Evolutionary conservation across 2,329 filamentous ascomycete genomes (phyloP), one percentile per base, ranked within the genome.

Genomic region (Aspergillus fumigatus): DNA sequence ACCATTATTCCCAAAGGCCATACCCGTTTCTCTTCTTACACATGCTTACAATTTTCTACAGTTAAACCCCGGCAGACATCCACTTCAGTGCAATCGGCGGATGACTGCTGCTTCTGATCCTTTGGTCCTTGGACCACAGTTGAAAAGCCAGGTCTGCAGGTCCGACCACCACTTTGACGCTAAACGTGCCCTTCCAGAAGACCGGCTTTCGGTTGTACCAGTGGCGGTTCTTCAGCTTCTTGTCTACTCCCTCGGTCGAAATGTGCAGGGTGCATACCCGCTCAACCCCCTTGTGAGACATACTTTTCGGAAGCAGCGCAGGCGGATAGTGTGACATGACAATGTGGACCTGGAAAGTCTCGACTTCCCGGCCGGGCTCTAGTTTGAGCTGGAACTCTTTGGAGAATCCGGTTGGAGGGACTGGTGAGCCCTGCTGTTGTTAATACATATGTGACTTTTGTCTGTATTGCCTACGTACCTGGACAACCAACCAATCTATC

Each of bases 91-190:
- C 56, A 48, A 74, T 70, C 11, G 66, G 59, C 35, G 70, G 66
- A 60, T 73, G 65, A 7, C 63, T 59, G 3, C 49, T 59, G 29
- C 59, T 67, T 8, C 56, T 43, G 19, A 73, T 63, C 14, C 59
- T 58, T 23, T 58, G 62, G n/a, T 70, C 65, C 35, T 65, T 67
- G 10, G 65, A 70, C 65, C 67, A 71, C 4, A 75, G 41, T 54
- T 73, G 66, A 29, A 75, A 74, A 11, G 66, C 66, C 19, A 75
- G 57, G 56, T 75, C 71, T 1, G 70, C 70, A 17, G 67, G 59
- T 6, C 72, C 70, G 51, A 73, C 63, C 0, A 74, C 63, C 2
- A 73, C 65, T 40, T 60, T 67, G 11, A 75, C 65, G 41, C 71
- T 64, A 45, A 74, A 72, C 0, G 56, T 60, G 0, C 66, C 64